Evolutionary conservation across 2,329 filamentous ascomycete genomes (phyloP), one percentile per base, ranked within the genome.

Genomic region (Botrytis tulipae): DNA sequence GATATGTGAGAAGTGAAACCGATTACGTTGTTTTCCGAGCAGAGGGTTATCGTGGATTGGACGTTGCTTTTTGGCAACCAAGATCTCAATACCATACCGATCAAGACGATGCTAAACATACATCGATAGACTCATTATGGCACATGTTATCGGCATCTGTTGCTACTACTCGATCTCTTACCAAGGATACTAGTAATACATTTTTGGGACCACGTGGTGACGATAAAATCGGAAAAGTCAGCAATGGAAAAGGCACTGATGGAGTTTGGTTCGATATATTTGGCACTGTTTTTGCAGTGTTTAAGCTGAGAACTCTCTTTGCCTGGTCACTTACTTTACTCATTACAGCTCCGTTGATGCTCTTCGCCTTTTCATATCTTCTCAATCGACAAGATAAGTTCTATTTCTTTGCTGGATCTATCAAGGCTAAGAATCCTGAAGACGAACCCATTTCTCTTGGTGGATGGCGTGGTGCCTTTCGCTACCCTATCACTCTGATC

Each of bases 201-300:
- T 97, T 97, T 78, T 87, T 88, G 69, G 89, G 91, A 8, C 83
- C 85, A 25, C 82, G 87, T 57, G 83, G 84, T 16, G 88, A 90
- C 71, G 84, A 86, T 10, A 85, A 87, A 73, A 84, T 85, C 69
- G 88, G 87, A 72, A 90, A 90, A 78, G 88, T 92, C 2, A 86
- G 88, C 75, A 92, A 91, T 75, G 92, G 93, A 16, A 85, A 84
- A 51, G 90, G 90, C 8, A 90, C 87, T 25, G 85, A 89, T 74
- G 93, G 91, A 44, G 94, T 98, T 22, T 99, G 95, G 94, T 98
- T 98, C 80, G 96, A 98, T 80, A 83, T 98, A 12, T 95, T 97
- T 76, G 96, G 95, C 61, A 88, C 86, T 72, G 86, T 86, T 1
- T 94, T 98, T 81, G 93, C 92, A 25, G 86, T 97, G 3, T 93